Evolutionary conservation across 2,329 filamentous ascomycete species (phyloP).

Genomic region (Talaromyces sp.): DNA sequence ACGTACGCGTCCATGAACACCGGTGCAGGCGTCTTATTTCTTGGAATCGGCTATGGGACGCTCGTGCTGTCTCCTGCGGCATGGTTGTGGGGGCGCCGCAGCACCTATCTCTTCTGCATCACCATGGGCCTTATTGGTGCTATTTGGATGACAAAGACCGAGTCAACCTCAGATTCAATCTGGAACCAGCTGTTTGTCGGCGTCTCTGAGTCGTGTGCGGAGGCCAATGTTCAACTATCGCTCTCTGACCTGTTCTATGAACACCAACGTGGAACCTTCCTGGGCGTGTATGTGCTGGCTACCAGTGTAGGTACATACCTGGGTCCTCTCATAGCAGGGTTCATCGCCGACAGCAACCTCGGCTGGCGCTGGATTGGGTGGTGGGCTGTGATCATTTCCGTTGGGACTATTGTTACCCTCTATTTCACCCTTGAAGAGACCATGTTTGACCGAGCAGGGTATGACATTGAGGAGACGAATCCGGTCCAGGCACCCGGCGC

Average conservation of each 20-base stretch:
- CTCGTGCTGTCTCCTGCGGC: slow-evolving; percentile 51
- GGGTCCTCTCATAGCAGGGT: slow-evolving; percentile 51
- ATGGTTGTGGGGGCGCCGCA: slow-evolving; percentile 52
- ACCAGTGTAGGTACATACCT: slow-evolving; percentile 55
- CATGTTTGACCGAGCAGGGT: slow-evolving; percentile 17
- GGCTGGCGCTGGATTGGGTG: slow-evolving; percentile 56
- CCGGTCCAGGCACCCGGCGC: neutral
- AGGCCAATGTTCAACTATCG: slow-evolving; percentile 55
- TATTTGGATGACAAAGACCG: slow-evolving; percentile 50
- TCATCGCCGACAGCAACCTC: slow-evolving; percentile 43
- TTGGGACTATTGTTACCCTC: slow-evolving; percentile 43
- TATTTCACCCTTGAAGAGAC: slow-evolving; percentile 54
- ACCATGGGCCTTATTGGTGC: slow-evolving; percentile 47
- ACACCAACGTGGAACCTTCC: slow-evolving; percentile 51
- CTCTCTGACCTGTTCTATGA: slow-evolving; percentile 56
- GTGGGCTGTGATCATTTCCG: slow-evolving; percentile 48
- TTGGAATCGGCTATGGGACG: slow-evolving; percentile 54
- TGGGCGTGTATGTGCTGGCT: slow-evolving; percentile 54
- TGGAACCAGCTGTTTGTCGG: slow-evolving; percentile 57
- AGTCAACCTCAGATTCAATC: slow-evolving; percentile 44
- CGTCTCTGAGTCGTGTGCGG: slow-evolving; percentile 53
- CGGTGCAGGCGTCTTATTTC: slow-evolving; percentile 54
- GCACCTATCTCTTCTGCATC: slow-evolving; percentile 53
- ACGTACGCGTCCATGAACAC: slow-evolving; percentile 52
- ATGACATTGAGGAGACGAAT: slow-evolving; percentile 11